Conservation (phyloP, 2,329 filamentous ascomycete genomes). For the Cytospora leucostoma region DNA sequence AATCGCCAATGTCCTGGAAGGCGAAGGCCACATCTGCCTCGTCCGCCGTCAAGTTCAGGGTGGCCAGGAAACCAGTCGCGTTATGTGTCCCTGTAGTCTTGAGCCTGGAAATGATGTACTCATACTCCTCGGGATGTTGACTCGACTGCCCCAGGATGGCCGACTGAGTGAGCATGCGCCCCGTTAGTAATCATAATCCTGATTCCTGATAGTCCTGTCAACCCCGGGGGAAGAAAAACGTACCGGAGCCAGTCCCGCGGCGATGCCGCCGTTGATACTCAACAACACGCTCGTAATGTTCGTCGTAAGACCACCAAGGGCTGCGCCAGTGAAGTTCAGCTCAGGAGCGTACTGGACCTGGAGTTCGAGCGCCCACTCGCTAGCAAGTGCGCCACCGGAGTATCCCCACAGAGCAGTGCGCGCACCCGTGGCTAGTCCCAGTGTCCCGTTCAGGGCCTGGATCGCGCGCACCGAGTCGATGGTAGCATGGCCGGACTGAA, state of each 20-base stretch:
- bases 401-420: slow-evolving; percentile 53
- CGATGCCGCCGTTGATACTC: slow-evolving; percentile 35
- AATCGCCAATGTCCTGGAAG: slow-evolving; percentile 34
- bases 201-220: slow-evolving; percentile 27
- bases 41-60: slow-evolving; percentile 28
- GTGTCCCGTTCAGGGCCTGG: slow-evolving; percentile 31
- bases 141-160: slow-evolving; percentile 37
- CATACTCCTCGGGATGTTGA: slow-evolving; percentile 36
- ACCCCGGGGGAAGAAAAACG: slow-evolving; percentile 33
- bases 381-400: slow-evolving; percentile 55
- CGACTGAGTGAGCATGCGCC: background rate
- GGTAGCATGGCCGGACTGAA: slow-evolving; percentile 46
- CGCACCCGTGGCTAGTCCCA: slow-evolving; percentile 34
- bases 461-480: slow-evolving; percentile 49
- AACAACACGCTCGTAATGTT: slow-evolving; percentile 42
- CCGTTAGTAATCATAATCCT: too few relatives aligned
- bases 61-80: slow-evolving; percentile 31
- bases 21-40: slow-evolving; percentile 28
- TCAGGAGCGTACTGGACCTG: slow-evolving; percentile 56
- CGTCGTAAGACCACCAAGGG: slow-evolving; percentile 50
- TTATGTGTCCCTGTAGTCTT: slow-evolving; percentile 31
- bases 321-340: slow-evolving; percentile 49
- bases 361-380: slow-evolving; percentile 54
- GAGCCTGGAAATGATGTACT: slow-evolving; percentile 32
- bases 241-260: slow-evolving; percentile 15